Conservation (phyloP, 176 grass and related monocot genomes). For the Musa schizocarpa region DNA sequence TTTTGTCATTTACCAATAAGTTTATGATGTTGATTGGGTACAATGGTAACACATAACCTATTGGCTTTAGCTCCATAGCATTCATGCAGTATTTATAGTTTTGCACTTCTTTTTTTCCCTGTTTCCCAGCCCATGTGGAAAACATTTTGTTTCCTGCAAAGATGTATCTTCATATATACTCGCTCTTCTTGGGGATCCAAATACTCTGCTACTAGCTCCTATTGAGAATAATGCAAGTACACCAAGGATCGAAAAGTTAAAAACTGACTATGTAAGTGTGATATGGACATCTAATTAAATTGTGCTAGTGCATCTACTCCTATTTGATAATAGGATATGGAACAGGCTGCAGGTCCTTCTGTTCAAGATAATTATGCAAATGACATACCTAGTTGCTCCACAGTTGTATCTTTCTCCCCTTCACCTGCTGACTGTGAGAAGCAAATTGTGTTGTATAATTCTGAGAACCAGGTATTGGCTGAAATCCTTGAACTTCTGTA, state of each 20-base stretch:
- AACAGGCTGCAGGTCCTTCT: conserved; percentile 38
- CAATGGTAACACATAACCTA: not conserved
- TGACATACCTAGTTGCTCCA: conserved; percentile 23
- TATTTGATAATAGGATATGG: conserved; percentile 22
- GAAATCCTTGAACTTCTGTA: conserved; percentile 13
- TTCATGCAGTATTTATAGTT: not conserved
- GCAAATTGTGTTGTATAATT: conserved; percentile 26
- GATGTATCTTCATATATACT: conserved; percentile 79
- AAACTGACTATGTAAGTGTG: conserved; percentile 56
- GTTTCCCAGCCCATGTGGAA: conserved; percentile 77
- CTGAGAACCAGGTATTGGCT: conserved; percentile 20
- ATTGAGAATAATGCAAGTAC: conserved; percentile 28
- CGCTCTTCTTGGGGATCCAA: conserved; percentile 78
- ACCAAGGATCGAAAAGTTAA: conserved; percentile 22
- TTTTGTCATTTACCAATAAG: too few species aligned
- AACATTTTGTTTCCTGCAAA: conserved; percentile 61
- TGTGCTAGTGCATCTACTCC: conserved; percentile 16
- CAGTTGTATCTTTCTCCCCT: conserved; percentile 22
- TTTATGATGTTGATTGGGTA: not conserved
- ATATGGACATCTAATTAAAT: conserved; percentile 19
- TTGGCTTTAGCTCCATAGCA: not conserved
- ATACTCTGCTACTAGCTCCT: conserved; percentile 19
- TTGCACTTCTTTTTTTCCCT: conserved; percentile 7
- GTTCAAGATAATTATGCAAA: conserved; percentile 24
- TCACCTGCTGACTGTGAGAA: conserved; percentile 23